Evolutionary conservation across 129 eudicot genomes (phyloP).

Genomic region (Silybum marianum): DNA sequence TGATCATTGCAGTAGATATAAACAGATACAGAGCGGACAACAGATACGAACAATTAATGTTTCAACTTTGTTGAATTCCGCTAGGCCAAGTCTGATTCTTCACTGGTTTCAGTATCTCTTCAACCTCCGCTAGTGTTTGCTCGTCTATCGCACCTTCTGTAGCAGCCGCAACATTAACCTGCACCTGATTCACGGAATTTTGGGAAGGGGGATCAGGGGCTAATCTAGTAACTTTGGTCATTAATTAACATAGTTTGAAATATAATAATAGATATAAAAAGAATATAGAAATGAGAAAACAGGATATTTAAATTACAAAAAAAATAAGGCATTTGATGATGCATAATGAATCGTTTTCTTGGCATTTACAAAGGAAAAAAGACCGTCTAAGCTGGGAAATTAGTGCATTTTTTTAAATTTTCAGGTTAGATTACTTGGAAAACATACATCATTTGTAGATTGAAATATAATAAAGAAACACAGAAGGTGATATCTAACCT

Average conservation of each 20-base stretch:
- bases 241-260: neutral
- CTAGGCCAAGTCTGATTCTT: slow-evolving; percentile 97
- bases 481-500: slow-evolving; percentile 43
- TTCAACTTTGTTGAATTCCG: slow-evolving; percentile 59
- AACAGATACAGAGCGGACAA: neutral
- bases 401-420: neutral
- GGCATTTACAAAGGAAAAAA: neutral
- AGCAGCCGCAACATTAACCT: slow-evolving; percentile 75
- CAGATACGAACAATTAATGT: neutral
- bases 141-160: slow-evolving; percentile 70
- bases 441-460: neutral
- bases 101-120: slow-evolving; percentile 73
- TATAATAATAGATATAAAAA: neutral
- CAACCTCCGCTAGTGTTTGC: slow-evolving; percentile 52
- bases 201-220: neutral
- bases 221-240: neutral
- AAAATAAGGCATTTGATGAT: neutral
- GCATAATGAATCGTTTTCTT: neutral
- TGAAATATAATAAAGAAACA: neutral
- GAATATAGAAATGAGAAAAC: neutral
- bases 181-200: slow-evolving; percentile 49
- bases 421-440: neutral
- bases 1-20: neutral
- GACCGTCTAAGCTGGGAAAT: no score
- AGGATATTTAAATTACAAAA: no score